These are phyloP conservation scores for Brassica cretica DNA, from an alignment of 345 rosid genomes.

Conservation along the genomic window DNA sequence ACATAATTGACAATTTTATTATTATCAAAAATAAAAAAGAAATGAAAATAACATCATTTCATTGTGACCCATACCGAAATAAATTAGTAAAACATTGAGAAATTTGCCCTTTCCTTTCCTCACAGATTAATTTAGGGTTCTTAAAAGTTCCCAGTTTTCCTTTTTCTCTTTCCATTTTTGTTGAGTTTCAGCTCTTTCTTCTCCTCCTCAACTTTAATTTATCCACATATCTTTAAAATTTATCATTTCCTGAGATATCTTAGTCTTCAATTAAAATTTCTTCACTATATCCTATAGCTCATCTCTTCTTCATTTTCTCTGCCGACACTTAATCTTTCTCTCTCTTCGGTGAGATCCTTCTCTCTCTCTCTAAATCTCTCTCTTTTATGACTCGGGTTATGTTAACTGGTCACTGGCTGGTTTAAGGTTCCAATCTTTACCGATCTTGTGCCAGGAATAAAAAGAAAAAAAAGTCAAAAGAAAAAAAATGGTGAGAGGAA, in stretches of 20 bases:
- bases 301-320: slow-evolving; percentile 12
- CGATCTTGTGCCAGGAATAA: slow-evolving; percentile 27
- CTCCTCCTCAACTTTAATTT: neutral
- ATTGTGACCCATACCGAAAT: slow-evolving; percentile 27
- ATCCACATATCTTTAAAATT: neutral
- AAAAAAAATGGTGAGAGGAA: slow-evolving; percentile 40
- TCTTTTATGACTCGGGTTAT: slow-evolving; percentile 5
- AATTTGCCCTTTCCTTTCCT: slow-evolving; percentile 29
- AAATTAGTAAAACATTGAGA: slow-evolving; percentile 9
- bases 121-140: slow-evolving; percentile 38
- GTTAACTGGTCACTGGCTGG: neutral
- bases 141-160: neutral
- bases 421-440: slow-evolving; percentile 24
- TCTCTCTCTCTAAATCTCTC: neutral
- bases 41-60: slow-evolving; percentile 8
- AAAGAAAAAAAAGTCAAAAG: slow-evolving; percentile 7
- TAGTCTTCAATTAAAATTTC: neutral
- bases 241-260: neutral
- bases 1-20: neutral
- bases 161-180: slow-evolving; percentile 34
- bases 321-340: slow-evolving; percentile 11
- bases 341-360: slow-evolving; percentile 27
- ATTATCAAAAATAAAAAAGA: neutral
- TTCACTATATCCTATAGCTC: neutral
- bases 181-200: slow-evolving; percentile 8